Conservation (phyloP, 1,139 yeast species). For the Meyerozyma athensensis region DNA sequence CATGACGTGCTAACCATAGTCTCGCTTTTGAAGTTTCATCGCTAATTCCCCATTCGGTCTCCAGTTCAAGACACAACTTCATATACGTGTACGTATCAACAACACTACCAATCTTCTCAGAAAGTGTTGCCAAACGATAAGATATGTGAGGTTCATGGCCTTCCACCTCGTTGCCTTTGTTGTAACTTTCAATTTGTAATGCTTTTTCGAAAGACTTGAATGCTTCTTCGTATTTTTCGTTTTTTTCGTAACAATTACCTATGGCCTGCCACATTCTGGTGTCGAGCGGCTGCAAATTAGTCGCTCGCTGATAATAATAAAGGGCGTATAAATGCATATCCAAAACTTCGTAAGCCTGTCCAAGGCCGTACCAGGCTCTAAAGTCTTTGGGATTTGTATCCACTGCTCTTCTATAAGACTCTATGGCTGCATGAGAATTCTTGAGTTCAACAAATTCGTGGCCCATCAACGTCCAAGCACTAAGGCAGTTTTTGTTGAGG, state of each 20-base stretch:
- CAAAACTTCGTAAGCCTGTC: constrained; percentile 95
- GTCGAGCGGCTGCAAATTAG: constrained; percentile 83
- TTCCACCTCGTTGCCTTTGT: constrained; percentile 13
- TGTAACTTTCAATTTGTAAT: constrained; percentile 40
- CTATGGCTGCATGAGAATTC: constrained; percentile 96
- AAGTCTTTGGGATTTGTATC: constrained; percentile 86
- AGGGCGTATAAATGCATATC: constrained; percentile 93
- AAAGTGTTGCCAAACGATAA: constrained; percentile 64
- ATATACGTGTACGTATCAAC: constrained; percentile 60
- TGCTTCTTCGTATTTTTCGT: constrained; percentile 64
- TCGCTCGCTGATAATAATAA: constrained; percentile 89
- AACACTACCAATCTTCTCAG: constrained; percentile 51
- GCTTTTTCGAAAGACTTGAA: constrained; percentile 58
- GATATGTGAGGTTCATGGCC: constrained; percentile 47
- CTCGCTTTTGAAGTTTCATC: constrained; percentile 82
- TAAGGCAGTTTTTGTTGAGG: constrained; percentile 71
- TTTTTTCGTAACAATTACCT: constrained; percentile 83
- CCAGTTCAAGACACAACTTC: constrained; percentile 70
- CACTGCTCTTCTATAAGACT: constrained; percentile 89
- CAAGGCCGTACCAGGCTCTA: constrained; percentile 97
- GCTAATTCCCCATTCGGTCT: constrained; percentile 58
- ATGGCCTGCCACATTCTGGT: constrained; percentile 96
- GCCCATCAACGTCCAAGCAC: constrained; percentile 99
- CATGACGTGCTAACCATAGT: constrained; percentile 79
- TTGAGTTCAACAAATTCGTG: constrained; percentile 96